Evolutionary conservation across 2,329 filamentous ascomycete genomes (phyloP).

Genomic region (Colletotrichum sp.): DNA sequence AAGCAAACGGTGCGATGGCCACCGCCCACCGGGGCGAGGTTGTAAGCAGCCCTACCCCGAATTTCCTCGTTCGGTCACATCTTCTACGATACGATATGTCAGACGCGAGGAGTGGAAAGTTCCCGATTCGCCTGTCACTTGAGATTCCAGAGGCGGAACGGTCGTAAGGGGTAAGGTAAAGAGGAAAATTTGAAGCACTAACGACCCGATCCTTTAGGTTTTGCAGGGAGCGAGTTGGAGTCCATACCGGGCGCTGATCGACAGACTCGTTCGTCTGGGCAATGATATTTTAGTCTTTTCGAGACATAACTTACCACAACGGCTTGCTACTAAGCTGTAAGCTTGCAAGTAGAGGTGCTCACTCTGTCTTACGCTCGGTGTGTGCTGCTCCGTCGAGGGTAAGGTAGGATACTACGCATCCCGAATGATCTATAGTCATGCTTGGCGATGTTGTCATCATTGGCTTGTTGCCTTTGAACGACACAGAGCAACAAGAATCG

Average conservation of each 20-base stretch:
- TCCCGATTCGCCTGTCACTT: not conserved
- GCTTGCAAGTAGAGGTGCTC: not conserved
- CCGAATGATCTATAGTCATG: not conserved
- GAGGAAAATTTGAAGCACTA: not conserved
- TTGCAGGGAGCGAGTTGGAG: not conserved
- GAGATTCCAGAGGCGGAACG: not conserved
- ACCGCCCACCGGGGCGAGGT: not conserved
- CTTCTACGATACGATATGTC: not conserved
- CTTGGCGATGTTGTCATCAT: constrained; percentile 5
- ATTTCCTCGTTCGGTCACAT: not conserved
- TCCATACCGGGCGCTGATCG: not conserved
- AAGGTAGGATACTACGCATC: not conserved
- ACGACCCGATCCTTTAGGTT: not conserved
- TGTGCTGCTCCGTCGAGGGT: not conserved
- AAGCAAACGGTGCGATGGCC: not conserved
- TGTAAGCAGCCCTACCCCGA: not conserved
- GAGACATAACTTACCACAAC: not conserved
- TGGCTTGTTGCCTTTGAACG: not conserved
- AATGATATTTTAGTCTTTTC: not conserved
- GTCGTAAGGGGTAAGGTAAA: not conserved
- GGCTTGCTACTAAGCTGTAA: not conserved
- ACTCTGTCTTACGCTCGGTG: not conserved
- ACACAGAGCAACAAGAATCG: not conserved
- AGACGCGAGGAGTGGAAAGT: not conserved
- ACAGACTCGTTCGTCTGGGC: not conserved